phyloP scores from a whole-genome alignment of 345 rosid species.

The Lepidium didymum region DNA sequence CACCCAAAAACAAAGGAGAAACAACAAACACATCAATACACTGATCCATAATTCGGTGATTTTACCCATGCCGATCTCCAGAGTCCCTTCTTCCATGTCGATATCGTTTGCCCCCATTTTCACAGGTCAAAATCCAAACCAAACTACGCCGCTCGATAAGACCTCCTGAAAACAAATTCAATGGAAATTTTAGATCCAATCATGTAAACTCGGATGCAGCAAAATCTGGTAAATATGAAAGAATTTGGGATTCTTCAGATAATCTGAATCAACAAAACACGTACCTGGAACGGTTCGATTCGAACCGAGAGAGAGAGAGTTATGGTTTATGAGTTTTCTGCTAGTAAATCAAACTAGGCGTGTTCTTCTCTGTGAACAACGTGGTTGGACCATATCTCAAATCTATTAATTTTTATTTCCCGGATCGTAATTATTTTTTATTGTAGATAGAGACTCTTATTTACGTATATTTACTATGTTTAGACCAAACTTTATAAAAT shows the following conservation, averaged over 20 bases:
- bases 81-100: slow-evolving; percentile 53
- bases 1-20: no score
- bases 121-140: not conserved
- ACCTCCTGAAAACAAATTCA: slow-evolving; percentile 1
- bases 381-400: slow-evolving; percentile 15
- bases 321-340: not conserved
- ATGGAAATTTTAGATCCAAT: slow-evolving; percentile 5
- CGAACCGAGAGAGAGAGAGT: slow-evolving; percentile 10
- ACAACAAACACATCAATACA: not conserved
- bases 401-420: not conserved
- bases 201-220: not conserved
- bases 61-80: slow-evolving; percentile 79
- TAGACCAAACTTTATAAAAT: no score
- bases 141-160: not conserved
- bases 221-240: not conserved
- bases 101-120: slow-evolving; percentile 44
- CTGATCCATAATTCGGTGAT: not conserved
- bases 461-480: not conserved
- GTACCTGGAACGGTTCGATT: slow-evolving; percentile 21
- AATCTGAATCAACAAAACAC: slow-evolving; percentile 1
- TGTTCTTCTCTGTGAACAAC: slow-evolving; percentile 5
- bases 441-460: not conserved
- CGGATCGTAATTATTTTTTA: not conserved
- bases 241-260: no score
- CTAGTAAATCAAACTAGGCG: not conserved